These are phyloP conservation scores for Coniferiporia weirii DNA, from an alignment of 1,284 basidiomycete genomes.

Conservation along the genomic window DNA sequence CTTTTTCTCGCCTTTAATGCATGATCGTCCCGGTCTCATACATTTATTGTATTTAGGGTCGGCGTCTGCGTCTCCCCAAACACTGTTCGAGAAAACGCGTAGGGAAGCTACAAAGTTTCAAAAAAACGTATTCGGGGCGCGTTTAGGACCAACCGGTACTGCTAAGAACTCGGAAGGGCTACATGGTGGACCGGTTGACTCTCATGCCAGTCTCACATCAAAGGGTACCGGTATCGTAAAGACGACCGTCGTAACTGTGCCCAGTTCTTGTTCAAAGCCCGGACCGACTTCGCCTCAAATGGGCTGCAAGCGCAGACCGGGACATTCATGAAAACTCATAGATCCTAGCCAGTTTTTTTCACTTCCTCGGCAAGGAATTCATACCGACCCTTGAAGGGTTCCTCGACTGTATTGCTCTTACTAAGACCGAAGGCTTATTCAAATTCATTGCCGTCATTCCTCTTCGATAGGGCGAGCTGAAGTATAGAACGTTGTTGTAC, in stretches of 20 bases:
- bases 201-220: slow-evolving; percentile 30
- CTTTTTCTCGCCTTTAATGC: slow-evolving; percentile 17
- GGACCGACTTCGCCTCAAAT: not conserved
- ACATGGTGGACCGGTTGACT: slow-evolving; percentile 34
- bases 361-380: not conserved
- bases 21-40: slow-evolving; percentile 19
- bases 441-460: too few species aligned
- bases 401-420: too few species aligned
- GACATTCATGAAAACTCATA: not conserved
- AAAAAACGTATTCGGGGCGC: slow-evolving; percentile 51
- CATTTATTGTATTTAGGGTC: slow-evolving; percentile 38
- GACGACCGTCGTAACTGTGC: slow-evolving; percentile 27
- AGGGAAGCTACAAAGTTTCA: slow-evolving; percentile 62
- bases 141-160: slow-evolving; percentile 38
- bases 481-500: too few species aligned
- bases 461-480: too few species aligned
- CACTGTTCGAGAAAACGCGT: slow-evolving; percentile 70
- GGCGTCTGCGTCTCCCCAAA: slow-evolving; percentile 46
- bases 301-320: not conserved
- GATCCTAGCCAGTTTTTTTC: too few species aligned
- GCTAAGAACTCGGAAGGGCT: slow-evolving; percentile 43
- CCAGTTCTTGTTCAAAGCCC: slow-evolving; percentile 12
- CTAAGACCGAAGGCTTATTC: too few species aligned
- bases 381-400: not conserved
- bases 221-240: slow-evolving; percentile 24